These are phyloP conservation scores for Epichloe baconii DNA, from an alignment of 2,329 filamentous ascomycete species.

Conservation along the genomic window DNA sequence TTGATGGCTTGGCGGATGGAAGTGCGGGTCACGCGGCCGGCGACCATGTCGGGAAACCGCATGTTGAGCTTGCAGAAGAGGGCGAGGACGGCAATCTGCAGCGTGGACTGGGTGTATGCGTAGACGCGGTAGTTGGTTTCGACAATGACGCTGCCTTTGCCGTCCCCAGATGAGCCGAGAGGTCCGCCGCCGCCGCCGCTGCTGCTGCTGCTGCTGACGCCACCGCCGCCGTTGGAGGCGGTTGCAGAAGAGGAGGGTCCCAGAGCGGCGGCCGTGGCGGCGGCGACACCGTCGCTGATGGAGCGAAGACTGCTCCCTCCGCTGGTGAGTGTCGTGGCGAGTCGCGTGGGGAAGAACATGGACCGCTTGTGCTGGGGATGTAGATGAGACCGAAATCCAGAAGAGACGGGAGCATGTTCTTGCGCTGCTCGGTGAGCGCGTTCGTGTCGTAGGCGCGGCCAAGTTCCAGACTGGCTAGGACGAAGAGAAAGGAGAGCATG, in stretches of 20 bases:
- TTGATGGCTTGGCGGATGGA: slow-evolving; percentile 79
- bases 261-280: slow-evolving; percentile 41
- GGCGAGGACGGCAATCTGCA: slow-evolving; percentile 87
- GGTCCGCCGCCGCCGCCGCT: no score
- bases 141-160: slow-evolving; percentile 79
- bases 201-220: neutral
- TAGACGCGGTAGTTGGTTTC: slow-evolving; percentile 98
- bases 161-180: slow-evolving; percentile 24
- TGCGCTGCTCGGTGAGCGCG: slow-evolving; percentile 68
- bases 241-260: slow-evolving; percentile 17
- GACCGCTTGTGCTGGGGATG: slow-evolving; percentile 40
- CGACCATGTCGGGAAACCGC: slow-evolving; percentile 88
- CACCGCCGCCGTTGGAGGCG: slow-evolving; percentile 10
- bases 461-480: slow-evolving; percentile 84
- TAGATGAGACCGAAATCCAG: slow-evolving; percentile 90
- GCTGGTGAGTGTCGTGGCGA: slow-evolving; percentile 85
- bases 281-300: slow-evolving; percentile 54
- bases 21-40: slow-evolving; percentile 77
- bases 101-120: slow-evolving; percentile 85
- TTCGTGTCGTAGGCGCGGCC: slow-evolving; percentile 82
- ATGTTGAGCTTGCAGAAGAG: slow-evolving; percentile 81
- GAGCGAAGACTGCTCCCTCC: slow-evolving; percentile 64
- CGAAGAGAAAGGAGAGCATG: slow-evolving; percentile 90
- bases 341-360: slow-evolving; percentile 77
- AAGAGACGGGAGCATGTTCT: slow-evolving; percentile 80